phyloP scores from a whole-genome alignment of 306 rosid genomes.

The Quercus ilex region DNA sequence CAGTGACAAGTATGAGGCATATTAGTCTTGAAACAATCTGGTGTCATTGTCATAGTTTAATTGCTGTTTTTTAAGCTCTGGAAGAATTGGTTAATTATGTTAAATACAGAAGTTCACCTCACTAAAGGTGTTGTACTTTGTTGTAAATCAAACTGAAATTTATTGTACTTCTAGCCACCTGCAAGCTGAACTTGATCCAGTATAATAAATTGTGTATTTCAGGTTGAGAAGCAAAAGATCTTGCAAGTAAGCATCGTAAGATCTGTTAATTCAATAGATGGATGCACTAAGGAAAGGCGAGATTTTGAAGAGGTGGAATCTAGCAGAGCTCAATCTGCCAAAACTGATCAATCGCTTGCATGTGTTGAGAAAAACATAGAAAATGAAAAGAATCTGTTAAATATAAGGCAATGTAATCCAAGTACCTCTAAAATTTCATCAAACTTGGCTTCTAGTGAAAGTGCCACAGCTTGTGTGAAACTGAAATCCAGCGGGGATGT shows the following conservation, averaged over 20 bases:
- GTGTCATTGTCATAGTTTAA: background rate
- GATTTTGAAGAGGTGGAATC: slow-evolving; percentile 29
- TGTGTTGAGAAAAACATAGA: slow-evolving; percentile 28
- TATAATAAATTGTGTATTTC: slow-evolving; percentile 9
- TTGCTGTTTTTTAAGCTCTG: background rate
- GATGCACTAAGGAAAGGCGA: slow-evolving; percentile 29
- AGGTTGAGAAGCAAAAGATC: slow-evolving; percentile 93
- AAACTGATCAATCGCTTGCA: slow-evolving; percentile 23
- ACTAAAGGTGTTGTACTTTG: background rate
- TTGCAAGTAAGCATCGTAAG: slow-evolving; percentile 50
- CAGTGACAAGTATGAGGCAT: background rate
- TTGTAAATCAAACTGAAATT: background rate
- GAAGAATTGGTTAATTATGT: background rate
- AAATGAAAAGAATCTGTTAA: slow-evolving; percentile 29
- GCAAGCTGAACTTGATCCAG: background rate
- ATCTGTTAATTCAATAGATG: slow-evolving; percentile 37
- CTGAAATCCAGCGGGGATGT: slow-evolving; percentile 31
- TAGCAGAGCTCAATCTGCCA: slow-evolving; percentile 24
- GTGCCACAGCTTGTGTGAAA: slow-evolving; percentile 24
- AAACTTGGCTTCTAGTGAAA: slow-evolving; percentile 26
- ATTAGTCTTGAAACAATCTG: background rate
- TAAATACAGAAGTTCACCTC: background rate
- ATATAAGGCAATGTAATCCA: slow-evolving; percentile 30
- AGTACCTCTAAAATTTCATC: slow-evolving; percentile 32
- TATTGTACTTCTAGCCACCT: background rate